A percentile compares a stretch with the other conserved stretches of the same genome.
phyloP scores from a whole-genome alignment of 2,329 filamentous ascomycete genomes.

The Xylariales sp. region DNA sequence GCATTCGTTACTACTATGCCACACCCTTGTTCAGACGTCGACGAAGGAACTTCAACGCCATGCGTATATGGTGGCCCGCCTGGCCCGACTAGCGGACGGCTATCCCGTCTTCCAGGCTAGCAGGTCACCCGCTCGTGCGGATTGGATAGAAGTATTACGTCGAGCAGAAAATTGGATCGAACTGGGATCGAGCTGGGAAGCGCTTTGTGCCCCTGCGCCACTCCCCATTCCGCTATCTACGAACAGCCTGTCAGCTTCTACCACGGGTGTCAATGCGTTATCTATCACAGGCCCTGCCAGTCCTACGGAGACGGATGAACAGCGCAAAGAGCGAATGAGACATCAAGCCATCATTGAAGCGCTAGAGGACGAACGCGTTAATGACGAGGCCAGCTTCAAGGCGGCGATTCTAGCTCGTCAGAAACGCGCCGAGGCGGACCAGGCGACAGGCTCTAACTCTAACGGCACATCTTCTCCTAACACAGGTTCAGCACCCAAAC shows the following conservation, averaged over 20 bases:
- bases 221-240: slow-evolving; percentile 53
- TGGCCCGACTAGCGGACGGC: slow-evolving; percentile 79
- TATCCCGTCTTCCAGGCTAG: slow-evolving; percentile 83
- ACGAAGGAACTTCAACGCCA: slow-evolving; percentile 81
- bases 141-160: slow-evolving; percentile 82
- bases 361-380: slow-evolving; percentile 73
- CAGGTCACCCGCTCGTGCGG: slow-evolving; percentile 76
- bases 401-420: slow-evolving; percentile 72
- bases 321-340: slow-evolving; percentile 69
- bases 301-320: slow-evolving; percentile 60
- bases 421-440: slow-evolving; percentile 67
- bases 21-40: slow-evolving; percentile 83
- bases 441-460: slow-evolving; percentile 39
- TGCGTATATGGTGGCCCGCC: slow-evolving; percentile 82
- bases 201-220: slow-evolving; percentile 72
- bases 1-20: slow-evolving; percentile 81
- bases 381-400: slow-evolving; percentile 74
- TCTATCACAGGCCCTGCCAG: slow-evolving; percentile 50
- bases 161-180: slow-evolving; percentile 76
- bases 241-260: slow-evolving; percentile 45
- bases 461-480: slow-evolving; percentile 40
- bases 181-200: slow-evolving; percentile 74
- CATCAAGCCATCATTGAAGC: slow-evolving; percentile 75
- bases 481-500: slow-evolving; percentile 54
- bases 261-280: slow-evolving; percentile 51